Evolutionary conservation across 805 yeast species (phyloP), one percentile per base, ranked within the genome.

Genomic region (Candida pseudoglaebosa): DNA sequence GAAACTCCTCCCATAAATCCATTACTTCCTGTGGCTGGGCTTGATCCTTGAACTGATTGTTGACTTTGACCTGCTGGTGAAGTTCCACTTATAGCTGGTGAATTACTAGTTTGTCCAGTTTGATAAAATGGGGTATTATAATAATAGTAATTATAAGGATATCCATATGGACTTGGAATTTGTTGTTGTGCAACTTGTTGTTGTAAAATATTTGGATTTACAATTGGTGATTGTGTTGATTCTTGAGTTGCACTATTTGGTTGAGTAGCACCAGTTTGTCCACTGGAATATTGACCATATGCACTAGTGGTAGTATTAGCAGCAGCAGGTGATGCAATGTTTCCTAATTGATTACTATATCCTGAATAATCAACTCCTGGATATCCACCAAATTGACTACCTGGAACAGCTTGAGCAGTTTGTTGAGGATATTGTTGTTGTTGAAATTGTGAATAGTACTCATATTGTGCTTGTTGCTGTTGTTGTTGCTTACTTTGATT

Each of bases 331-430:
- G 62, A 56, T 21, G 57, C 57, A 41, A 53, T 48, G 28, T 57
- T 52, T 21, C 57, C 52, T 37, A 57, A 52, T 46, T 61, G 70
- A 40, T 59, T 65, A 36, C 55, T 61, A 50, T 67, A 66, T 28
- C 60, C 61, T 30, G 64, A 54, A 56, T 69, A 69, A 49, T 69
- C 75, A 33, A 59, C 53, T 20, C 69, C 70, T 34, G 74, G 74
- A 54, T 67, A 70, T 33, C 63, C 67, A 34, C 57, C 71, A 50
- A 60, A 69, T 50, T 64, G 70, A 31, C 48, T 53, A 24, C 64
- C 70, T 39, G 73, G 73, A 30, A 61, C 42, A 37, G 58, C 53
- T 44, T 67, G 71, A 26, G 59, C 59, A 38, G 63, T 62, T 48
- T 66, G 71, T 49, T 63, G 70, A 14, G 65, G 64, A 41, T 62